phyloP scores from a whole-genome alignment of 495 filamentous ascomycete genomes.

The Aspergillus cristatus region DNA sequence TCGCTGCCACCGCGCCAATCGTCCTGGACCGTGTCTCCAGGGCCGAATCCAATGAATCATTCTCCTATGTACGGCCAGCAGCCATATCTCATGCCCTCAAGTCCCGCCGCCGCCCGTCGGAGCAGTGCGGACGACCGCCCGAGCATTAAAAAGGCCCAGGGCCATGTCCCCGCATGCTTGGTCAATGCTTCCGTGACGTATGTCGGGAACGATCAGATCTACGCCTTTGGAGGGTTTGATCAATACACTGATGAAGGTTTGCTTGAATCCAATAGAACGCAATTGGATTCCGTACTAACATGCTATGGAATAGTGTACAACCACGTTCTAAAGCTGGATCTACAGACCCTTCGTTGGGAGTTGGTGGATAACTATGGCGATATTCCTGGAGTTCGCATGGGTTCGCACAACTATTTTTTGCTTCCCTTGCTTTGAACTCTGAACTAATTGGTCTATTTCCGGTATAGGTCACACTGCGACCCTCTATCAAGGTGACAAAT shows the following conservation, averaged over 20 bases:
- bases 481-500: slow-evolving; percentile 85
- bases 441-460: slow-evolving; percentile 2
- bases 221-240: slow-evolving; percentile 98
- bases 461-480: slow-evolving; percentile 83
- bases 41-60: slow-evolving; percentile 20
- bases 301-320: too few relatives aligned
- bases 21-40: slow-evolving; percentile 17
- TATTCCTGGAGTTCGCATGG: slow-evolving; percentile 97
- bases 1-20: slow-evolving; percentile 6
- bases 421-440: slow-evolving; percentile 1
- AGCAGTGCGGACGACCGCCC: slow-evolving; percentile 65
- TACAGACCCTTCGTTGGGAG: slow-evolving; percentile 82
- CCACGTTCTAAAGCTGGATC: slow-evolving; percentile 81
- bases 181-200: slow-evolving; percentile 98
- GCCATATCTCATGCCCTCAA: slow-evolving; percentile 79
- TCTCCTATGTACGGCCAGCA: slow-evolving; percentile 34
- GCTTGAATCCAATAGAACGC: too few relatives aligned
- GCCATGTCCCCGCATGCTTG: slow-evolving; percentile 84
- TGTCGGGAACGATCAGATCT: slow-evolving; percentile 90
- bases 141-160: slow-evolving; percentile 68
- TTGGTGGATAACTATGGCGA: slow-evolving; percentile 97
- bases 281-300: too few relatives aligned
- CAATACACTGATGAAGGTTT: slow-evolving; percentile 91
- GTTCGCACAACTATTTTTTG: slow-evolving; percentile 39
- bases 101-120: slow-evolving; percentile 54